Evolutionary conservation across 208 protist species (phyloP).

Genomic region (Trypanosoma rangeli): DNA sequence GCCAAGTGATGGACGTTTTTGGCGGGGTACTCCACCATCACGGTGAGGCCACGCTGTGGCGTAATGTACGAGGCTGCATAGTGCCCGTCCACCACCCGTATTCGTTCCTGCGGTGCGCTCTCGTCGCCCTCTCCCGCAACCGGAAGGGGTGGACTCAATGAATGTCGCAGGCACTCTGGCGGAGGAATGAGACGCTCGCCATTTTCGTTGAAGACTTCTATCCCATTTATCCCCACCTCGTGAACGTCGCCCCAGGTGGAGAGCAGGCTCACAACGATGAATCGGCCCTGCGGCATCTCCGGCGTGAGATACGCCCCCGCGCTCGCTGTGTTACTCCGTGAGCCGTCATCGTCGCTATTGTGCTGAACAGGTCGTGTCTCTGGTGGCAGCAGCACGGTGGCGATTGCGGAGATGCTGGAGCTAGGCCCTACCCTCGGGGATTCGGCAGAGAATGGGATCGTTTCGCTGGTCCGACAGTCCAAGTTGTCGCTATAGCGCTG

Average conservation of each 20-base stretch:
- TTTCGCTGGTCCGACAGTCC: neutral
- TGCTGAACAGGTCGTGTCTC: neutral
- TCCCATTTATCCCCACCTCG: conserved; percentile 88
- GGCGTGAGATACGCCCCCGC: conserved; percentile 36
- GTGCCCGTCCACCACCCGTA: neutral
- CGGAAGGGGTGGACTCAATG: conserved; percentile 20
- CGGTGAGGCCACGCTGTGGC: neutral
- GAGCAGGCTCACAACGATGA: conserved; percentile 66
- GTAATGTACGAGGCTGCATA: neutral
- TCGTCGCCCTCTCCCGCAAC: neutral
- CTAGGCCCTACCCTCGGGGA: conserved; percentile 9
- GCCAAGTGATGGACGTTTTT: no score
- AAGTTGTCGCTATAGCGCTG: neutral
- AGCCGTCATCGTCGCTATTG: neutral
- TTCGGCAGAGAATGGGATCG: conserved; percentile 23
- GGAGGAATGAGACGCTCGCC: conserved; percentile 54
- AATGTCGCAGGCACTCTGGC: conserved; percentile 8
- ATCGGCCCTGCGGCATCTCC: conserved; percentile 51
- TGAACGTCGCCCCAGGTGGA: conserved; percentile 88
- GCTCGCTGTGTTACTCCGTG: conserved; percentile 8
- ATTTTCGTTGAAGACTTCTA: conserved; percentile 87
- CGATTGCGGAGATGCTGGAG: neutral
- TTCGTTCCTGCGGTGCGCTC: neutral
- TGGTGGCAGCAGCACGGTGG: neutral
- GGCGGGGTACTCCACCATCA: conserved; percentile 16